phyloP scores from a whole-genome alignment of 2,329 filamentous ascomycete genomes.

The Curvularia sp. region DNA sequence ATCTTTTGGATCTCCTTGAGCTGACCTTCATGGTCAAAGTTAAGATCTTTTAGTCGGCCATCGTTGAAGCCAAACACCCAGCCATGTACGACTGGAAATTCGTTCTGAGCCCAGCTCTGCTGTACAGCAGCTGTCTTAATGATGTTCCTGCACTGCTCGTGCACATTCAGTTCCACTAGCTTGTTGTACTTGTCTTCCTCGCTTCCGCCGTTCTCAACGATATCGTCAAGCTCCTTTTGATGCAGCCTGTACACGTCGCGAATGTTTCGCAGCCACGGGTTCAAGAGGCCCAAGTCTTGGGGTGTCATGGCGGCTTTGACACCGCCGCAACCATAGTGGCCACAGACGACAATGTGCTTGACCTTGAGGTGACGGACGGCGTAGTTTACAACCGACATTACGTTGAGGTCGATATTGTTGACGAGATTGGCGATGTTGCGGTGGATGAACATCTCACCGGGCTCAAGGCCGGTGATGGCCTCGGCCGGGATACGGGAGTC shows the following conservation, averaged over 20 bases:
- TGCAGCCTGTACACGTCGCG: conserved; percentile 76
- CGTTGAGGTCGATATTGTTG: conserved; percentile 52
- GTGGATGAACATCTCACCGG: conserved; percentile 47
- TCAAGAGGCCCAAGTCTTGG: conserved; percentile 72
- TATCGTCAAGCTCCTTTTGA: conserved; percentile 69
- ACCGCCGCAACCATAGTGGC: conserved; percentile 73
- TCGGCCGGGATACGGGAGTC: conserved; percentile 53
- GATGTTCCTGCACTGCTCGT: conserved; percentile 50
- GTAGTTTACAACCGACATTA: conserved; percentile 53
- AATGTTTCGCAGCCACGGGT: conserved; percentile 78
- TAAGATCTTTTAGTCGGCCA: conserved; percentile 70
- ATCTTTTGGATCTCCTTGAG: conserved; percentile 69
- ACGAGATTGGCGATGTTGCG: conserved; percentile 51
- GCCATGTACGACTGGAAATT: conserved; percentile 74
- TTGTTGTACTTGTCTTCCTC: conserved; percentile 45
- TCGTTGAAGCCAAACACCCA: conserved; percentile 76
- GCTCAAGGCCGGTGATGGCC: conserved; percentile 51
- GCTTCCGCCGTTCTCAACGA: conserved; percentile 23
- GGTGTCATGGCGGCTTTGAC: conserved; percentile 68
- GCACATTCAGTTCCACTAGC: conserved; percentile 50
- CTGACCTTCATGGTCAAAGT: conserved; percentile 67
- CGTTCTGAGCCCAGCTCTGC: conserved; percentile 66
- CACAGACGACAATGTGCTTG: conserved; percentile 73
- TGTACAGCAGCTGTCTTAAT: conserved; percentile 61
- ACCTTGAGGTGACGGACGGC: conserved; percentile 58